Base-by-base conservation (phyloP, 805 yeast genomes). In the Cyberlindnera suaveolens region DNA sequence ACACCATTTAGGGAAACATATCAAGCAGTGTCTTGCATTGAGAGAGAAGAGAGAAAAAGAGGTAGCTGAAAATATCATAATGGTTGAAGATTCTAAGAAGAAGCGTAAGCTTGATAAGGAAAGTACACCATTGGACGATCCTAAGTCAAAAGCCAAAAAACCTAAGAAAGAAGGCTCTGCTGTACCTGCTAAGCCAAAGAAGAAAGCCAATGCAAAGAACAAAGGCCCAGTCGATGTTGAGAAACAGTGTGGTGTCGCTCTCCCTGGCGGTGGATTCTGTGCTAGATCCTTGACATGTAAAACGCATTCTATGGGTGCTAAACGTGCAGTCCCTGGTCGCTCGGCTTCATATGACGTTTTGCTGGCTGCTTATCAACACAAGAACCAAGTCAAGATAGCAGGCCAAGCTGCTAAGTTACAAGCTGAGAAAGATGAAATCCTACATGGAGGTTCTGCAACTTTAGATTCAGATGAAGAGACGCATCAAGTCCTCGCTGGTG, bases 241-340 rank as follows among this genome's bases (percentile, higher is more conserved):
- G 58, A 78, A 78, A 51, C 98, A 93, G 65, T 93, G 99, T 71
- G 99, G 99, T 63, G 98, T 93, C 11, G 85, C 87, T 6, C 67
- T 93, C 47, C 89, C 96, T 0, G 85, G 83, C 51, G 98, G 97
- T n/a, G 96, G 95, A 0, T 83, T 80, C 53, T 93, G 99, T 71
- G 97, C 97, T 5, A 74, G 99, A 40, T 89, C 97, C 0, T 70
- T 93, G 47, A 93, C 99, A 0, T 93, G 99, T 72, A 93, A 93
- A 61, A 89, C 97, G 0, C 99, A 93, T 64, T 87, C 98, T 1
- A 90, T 93, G 96, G 97, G 97, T 30, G 96, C 97, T 23, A 93
- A 93, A 57, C 77, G 99, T 54, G 90, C 96, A 1, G 99, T 93
- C 17, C 80, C 78, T 15, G 99, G 99, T 10, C 75, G 99, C 54